Base-by-base conservation (phyloP, 2,329 filamentous ascomycete species). In the Lachnellula hyalina region DNA sequence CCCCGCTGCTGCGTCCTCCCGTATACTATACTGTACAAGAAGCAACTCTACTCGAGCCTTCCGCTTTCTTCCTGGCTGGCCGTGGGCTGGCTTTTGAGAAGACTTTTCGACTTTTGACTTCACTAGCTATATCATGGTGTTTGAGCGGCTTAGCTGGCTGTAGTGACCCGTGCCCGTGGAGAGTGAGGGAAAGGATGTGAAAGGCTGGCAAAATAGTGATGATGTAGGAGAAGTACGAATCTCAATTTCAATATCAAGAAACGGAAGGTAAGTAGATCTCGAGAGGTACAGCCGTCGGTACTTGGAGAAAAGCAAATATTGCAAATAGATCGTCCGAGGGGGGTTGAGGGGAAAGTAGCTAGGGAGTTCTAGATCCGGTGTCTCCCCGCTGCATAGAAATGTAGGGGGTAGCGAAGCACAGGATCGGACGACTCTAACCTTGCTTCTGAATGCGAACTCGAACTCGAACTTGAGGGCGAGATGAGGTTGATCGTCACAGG, bases 291-390 rank as follows among this genome's bases (percentile, higher is more conserved):
- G 23, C 44, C 12, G 23, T 46, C 19, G 36, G 48, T 17, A 36
- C 48, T 14, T 36, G 38, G 23, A 50, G 40, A 42, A 44, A 38
- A 41, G 47, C 32, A 32, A 11, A 32, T 32, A 32, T 11, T 19
- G 38, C 38, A 42, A 41, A 51, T 47, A 21, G 49, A 47, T 44
- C 47, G 47, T 4, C 41, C 14, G 23, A 19, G 21, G 19, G 38
- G 32, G 32, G 19, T 17, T 17, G 23, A 46, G 8, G 28, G 47
- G 25, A 38, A 47, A 25, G 21, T n/a, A 46, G 50, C 42, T 21
- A 46, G 44, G 45, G 50, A 34, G 36, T 52, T 51, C 49, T 32
- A 9, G 36, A 35, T 49, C 55, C 55, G 55, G 51, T 45, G 17
- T 49, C 38, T 48, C 51, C 49, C 50, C 45, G 48, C 52, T 46